Base-by-base conservation (phyloP, 257 asterid species). In the Nicotiana otophora region DNA sequence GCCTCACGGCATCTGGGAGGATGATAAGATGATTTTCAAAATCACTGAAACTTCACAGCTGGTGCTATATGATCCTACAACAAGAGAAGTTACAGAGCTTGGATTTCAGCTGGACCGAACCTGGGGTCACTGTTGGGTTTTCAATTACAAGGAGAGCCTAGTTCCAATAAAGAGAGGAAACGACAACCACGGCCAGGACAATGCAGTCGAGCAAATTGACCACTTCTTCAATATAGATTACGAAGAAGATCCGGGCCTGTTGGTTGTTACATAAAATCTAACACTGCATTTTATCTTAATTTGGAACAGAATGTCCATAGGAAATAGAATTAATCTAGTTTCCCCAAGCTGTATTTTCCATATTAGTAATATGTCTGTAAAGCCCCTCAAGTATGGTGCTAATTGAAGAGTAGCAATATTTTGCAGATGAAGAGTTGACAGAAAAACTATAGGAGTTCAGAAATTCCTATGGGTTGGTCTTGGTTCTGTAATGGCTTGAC, bases 61-160 rank as follows among this genome's bases (percentile, higher is more conserved):
- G 20, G 36, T 72, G 61, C 20, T 72, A 72, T 72, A 72, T 46
- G 79, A 72, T 5, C 79, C 60, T 72, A 46, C 7, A 20, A 46
- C 79, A 72, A 46, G 2, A 20, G 20, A 46, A 72, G 39, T 46
- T 23, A 46, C 79, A 72, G 61, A 72, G 26, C 61, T 72, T 23
- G 61, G 79, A 23, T 12, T 20, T 70, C 20, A 42, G 60, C 57
- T 14, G 36, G 78, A 72, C 36, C 57, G 1, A 10, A 46, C 5
- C 7, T 20, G 5, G 6, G 31, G 16, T 42, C 34, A 33, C 5
- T n/a, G n/a, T 62, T 86, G 90, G 89, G 84, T 86, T 36, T 86
- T 78, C 64, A 16, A 64, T 77, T 89, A 89, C 74, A 86, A 89
- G 88, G 90, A 86, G 84, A 86, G 89, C 81, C 90, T 87, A 28